Percentiles rank a stretch among this genome's conserved stretches.
Evolutionary conservation across 768 basidiomycete genomes (phyloP).

Genomic region (Tulasnella calospora): DNA sequence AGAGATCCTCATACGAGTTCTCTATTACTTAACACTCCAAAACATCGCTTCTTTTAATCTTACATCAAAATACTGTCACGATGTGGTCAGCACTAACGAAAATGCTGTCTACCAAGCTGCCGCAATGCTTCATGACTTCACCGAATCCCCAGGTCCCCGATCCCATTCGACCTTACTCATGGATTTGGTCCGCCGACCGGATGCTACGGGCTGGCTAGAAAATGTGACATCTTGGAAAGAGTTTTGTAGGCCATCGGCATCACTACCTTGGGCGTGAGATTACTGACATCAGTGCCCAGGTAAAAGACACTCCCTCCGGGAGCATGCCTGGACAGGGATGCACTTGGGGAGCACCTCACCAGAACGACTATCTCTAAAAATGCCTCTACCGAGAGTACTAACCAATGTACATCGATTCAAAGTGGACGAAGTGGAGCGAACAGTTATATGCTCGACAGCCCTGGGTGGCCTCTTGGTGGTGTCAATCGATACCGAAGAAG

Average conservation of each 20-base stretch:
- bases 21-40: constrained; percentile 49
- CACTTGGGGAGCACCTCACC: not conserved
- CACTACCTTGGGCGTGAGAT: not conserved
- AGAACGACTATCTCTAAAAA: not conserved
- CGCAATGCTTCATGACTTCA: constrained; percentile 6
- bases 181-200: constrained; percentile 41
- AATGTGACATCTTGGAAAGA: constrained; percentile 52
- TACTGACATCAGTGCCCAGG: not conserved
- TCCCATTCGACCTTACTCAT: constrained; percentile 47
- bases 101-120: not conserved
- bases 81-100: not conserved
- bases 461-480: constrained; percentile 56
- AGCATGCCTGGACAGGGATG: constrained; percentile 16
- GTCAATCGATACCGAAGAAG: constrained; percentile 46
- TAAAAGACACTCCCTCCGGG: not conserved
- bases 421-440: constrained; percentile 57
- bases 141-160: not conserved
- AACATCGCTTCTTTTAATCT: constrained; percentile 39
- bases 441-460: constrained; percentile 54
- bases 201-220: constrained; percentile 39
- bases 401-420: constrained; percentile 63
- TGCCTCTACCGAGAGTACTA: not conserved
- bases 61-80: not conserved
- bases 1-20: constrained; percentile 51
- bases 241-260: constrained; percentile 48